Base-by-base conservation (phyloP, 2,329 filamentous ascomycete genomes). In the Alternaria burnsii region DNA sequence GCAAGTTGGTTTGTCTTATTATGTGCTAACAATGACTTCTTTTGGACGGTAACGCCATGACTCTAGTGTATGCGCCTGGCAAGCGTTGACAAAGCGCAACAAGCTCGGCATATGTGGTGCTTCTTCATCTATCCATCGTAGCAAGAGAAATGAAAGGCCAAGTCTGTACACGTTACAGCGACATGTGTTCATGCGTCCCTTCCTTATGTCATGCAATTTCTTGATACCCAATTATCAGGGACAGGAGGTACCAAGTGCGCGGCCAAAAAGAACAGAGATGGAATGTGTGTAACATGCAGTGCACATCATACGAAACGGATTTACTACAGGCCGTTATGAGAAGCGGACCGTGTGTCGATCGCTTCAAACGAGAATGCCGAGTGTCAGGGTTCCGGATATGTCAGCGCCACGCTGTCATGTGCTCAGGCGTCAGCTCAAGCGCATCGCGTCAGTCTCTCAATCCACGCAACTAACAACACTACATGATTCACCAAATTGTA, bases 361-460 rank as follows among this genome's bases (percentile, higher is more conserved):
- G 16, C 40, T 4, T 16, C 18, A 4, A 28, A n/a, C 52, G 52
- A 59, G 18, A 51, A 66, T 55, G 52, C 44, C 24, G 40, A 63
- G 28, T 61, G 38, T 46, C 40, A 41, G 38, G 38, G 28, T 44
- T 62, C 46, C 34, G 47, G 60, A 68, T 71, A 60, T 67, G 71
- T 74, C 66, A 73, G 70, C 58, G 47, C 59, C 52, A 52, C 61
- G 65, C 42, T 44, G 54, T 72, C 71, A 74, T 66, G 69, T 73
- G 73, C 62, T 53, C 54, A 66, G 68, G 69, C 69, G 72, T 73
- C 63, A 68, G 65, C 60, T 50, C 54, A 47, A 24, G 52, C 63
- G 60, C 51, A 55, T 41, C 62, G 65, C 66, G 66, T 70, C 65
- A 65, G 56, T 55, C 48, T 65, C 56, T 47, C 53, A 22, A 50